Evolutionary conservation across 2,329 filamentous ascomycete species (phyloP).

Genomic region (Microdochium trichocladiopsis): DNA sequence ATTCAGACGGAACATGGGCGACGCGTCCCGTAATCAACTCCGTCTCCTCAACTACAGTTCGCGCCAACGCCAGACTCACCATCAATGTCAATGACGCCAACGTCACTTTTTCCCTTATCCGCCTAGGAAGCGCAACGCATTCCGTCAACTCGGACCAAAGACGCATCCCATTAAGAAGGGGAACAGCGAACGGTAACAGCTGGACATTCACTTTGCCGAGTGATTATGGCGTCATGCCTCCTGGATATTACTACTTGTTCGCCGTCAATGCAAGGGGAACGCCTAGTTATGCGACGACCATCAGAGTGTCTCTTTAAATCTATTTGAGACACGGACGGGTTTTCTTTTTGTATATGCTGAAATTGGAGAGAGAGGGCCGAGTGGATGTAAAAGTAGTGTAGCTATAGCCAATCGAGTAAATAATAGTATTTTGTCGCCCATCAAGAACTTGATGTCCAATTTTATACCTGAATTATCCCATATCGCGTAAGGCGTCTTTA

Average conservation of each 20-base stretch:
- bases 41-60: constrained; percentile 17
- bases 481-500: too few species aligned
- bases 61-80: constrained; percentile 14
- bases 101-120: constrained; percentile 32
- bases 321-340: too few species aligned
- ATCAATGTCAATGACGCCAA: constrained; percentile 19
- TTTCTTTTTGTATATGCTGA: too few species aligned
- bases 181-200: constrained; percentile 12
- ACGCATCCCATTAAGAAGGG: constrained; percentile 34
- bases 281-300: background rate
- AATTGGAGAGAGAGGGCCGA: too few species aligned
- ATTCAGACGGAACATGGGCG: constrained; percentile 28
- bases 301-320: background rate
- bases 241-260: constrained; percentile 49
- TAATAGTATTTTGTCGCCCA: too few species aligned
- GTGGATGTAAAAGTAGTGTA: too few species aligned
- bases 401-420: too few species aligned
- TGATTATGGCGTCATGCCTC: constrained; percentile 41
- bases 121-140: constrained; percentile 43
- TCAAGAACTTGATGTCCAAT: too few species aligned
- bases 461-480: too few species aligned
- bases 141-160: constrained; percentile 52
- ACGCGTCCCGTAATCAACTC: constrained; percentile 32
- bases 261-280: constrained; percentile 13
- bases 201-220: constrained; percentile 34